Conservation (phyloP, 2,329 filamentous ascomycete species). For the Colletotrichum incanum region DNA sequence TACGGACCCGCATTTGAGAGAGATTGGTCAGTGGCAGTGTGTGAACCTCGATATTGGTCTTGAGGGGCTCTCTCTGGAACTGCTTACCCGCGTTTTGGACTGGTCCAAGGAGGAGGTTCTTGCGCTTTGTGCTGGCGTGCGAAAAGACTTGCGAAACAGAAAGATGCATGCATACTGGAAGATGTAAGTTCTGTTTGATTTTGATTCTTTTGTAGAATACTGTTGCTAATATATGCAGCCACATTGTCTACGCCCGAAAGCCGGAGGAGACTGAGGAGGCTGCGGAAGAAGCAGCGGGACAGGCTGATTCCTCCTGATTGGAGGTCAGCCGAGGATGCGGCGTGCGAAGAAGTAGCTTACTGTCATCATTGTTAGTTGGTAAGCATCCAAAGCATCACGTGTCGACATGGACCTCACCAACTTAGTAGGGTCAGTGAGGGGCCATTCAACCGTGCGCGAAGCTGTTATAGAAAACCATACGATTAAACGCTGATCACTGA, state of each 20-base stretch:
- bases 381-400: no score
- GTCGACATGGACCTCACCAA: no score
- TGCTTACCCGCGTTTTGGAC: slow-evolving; percentile 55
- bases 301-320: no score
- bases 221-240: neutral
- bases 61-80: slow-evolving; percentile 53
- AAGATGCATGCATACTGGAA: slow-evolving; percentile 48
- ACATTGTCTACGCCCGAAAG: slow-evolving; percentile 13
- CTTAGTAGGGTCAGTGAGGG: no score
- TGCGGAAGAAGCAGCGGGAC: neutral
- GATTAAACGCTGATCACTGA: no score
- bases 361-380: neutral
- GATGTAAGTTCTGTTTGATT: neutral
- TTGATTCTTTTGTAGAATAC: neutral
- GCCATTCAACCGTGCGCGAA: no score
- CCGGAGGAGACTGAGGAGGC: neutral
- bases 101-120: slow-evolving; percentile 52
- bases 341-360: neutral
- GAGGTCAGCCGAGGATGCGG: no score
- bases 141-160: slow-evolving; percentile 46
- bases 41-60: slow-evolving; percentile 52
- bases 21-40: slow-evolving; percentile 37
- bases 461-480: no score
- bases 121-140: slow-evolving; percentile 45
- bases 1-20: slow-evolving; percentile 38